phyloP scores from a whole-genome alignment of 2,329 filamentous ascomycete genomes.

The Zasmidium angulare region DNA sequence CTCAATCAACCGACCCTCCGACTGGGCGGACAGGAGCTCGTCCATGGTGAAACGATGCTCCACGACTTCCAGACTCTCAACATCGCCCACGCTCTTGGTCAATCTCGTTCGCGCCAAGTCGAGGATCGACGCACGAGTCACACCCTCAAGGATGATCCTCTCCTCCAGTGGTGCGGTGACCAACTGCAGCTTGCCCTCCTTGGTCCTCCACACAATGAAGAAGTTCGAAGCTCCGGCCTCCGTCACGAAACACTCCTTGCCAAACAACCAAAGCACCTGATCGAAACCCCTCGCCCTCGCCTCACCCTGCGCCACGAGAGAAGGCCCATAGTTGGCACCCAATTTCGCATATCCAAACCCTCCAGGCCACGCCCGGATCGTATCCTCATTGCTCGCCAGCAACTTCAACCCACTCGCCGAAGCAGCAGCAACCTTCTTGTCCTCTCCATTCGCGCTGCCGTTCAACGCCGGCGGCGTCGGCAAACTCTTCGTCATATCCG shows the following conservation, averaged over 20 bases:
- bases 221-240: slow-evolving; percentile 93
- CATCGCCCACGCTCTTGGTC: slow-evolving; percentile 19
- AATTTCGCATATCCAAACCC: slow-evolving; percentile 92
- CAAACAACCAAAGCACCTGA: slow-evolving; percentile 94
- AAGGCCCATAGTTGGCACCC: slow-evolving; percentile 90
- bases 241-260: slow-evolving; percentile 72
- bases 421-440: slow-evolving; percentile 20
- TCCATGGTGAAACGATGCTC: slow-evolving; percentile 81
- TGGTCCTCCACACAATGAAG: slow-evolving; percentile 75
- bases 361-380: slow-evolving; percentile 87
- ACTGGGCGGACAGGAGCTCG: slow-evolving; percentile 69
- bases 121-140: slow-evolving; percentile 79
- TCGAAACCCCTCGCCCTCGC: slow-evolving; percentile 73
- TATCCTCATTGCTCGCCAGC: slow-evolving; percentile 76
- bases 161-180: slow-evolving; percentile 79
- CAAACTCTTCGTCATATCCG: slow-evolving; percentile 40
- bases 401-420: slow-evolving; percentile 58
- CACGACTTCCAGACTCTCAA: slow-evolving; percentile 63
- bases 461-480: slow-evolving; percentile 29
- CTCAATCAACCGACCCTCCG: slow-evolving; percentile 77
- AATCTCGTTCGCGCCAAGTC: slow-evolving; percentile 69
- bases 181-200: slow-evolving; percentile 62
- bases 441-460: slow-evolving; percentile 30
- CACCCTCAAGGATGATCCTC: slow-evolving; percentile 80
- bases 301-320: slow-evolving; percentile 73